These are phyloP conservation scores for Saraca asoca DNA, from an alignment of 331 rosid species.

Conservation along the genomic window DNA sequence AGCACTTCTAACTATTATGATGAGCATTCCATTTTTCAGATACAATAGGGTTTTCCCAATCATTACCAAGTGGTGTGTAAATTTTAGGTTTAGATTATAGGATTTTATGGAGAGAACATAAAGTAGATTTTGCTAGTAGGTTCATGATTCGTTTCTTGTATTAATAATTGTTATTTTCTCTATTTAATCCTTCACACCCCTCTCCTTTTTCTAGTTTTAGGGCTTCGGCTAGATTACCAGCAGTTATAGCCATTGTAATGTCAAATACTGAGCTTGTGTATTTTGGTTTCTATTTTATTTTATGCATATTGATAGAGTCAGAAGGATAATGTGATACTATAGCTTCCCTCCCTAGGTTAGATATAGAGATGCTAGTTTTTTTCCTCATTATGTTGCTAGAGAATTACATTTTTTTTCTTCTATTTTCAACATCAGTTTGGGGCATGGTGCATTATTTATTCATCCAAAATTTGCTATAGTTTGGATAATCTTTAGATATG, in stretches of 20 bases:
- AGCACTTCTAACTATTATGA: constrained; percentile 38
- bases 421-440: too few species aligned
- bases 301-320: constrained; percentile 38
- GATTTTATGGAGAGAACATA: constrained; percentile 48
- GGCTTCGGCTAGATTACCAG: constrained; percentile 35
- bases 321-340: constrained; percentile 30
- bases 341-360: constrained; percentile 30
- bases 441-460: too few species aligned
- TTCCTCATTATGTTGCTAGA: constrained; percentile 4
- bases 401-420: not conserved
- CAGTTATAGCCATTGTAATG: constrained; percentile 38
- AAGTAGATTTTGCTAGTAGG: constrained; percentile 48
- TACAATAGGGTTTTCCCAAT: constrained; percentile 65
- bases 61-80: constrained; percentile 81
- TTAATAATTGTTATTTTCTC: too few species aligned
- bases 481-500: too few species aligned
- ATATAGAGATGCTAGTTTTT: constrained; percentile 26
- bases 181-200: not conserved
- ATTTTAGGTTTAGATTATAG: constrained; percentile 66
- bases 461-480: too few species aligned
- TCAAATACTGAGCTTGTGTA: constrained; percentile 26
- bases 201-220: constrained; percentile 29
- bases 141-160: too few species aligned
- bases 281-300: constrained; percentile 27
- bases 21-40: constrained; percentile 35